Evolutionary conservation across 2,329 filamentous ascomycete genomes (phyloP).

Genomic region (Alternaria sp.): DNA sequence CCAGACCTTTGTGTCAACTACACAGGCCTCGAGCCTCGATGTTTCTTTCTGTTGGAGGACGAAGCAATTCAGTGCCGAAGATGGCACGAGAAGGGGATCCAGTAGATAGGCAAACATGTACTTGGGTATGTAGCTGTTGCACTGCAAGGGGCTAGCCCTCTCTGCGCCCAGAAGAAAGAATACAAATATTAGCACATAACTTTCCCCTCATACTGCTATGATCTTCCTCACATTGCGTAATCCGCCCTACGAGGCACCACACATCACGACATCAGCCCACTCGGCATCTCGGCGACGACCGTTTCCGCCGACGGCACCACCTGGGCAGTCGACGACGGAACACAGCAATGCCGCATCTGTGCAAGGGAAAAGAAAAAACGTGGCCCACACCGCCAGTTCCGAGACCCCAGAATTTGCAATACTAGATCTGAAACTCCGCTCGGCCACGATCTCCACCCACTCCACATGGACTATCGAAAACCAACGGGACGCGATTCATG

Average conservation of each 20-base stretch:
- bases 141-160: slow-evolving; percentile 18
- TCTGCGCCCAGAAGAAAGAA: slow-evolving; percentile 19
- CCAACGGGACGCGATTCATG: slow-evolving; percentile 13
- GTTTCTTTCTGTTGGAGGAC: slow-evolving; percentile 21
- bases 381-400: slow-evolving; percentile 20
- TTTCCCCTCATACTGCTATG: neutral
- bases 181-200: slow-evolving; percentile 9
- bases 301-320: slow-evolving; percentile 1
- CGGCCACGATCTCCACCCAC: slow-evolving; percentile 11
- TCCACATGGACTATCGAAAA: slow-evolving; percentile 17
- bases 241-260: neutral
- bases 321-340: neutral
- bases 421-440: slow-evolving; percentile 12
- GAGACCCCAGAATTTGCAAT: slow-evolving; percentile 11
- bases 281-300: slow-evolving; percentile 4
- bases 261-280: neutral
- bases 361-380: neutral
- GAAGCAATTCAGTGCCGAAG: slow-evolving; percentile 7
- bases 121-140: slow-evolving; percentile 7
- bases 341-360: neutral
- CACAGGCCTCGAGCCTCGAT: slow-evolving; percentile 39
- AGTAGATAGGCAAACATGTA: slow-evolving; percentile 19
- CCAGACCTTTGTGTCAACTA: slow-evolving; percentile 51
- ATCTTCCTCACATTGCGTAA: slow-evolving; percentile 14
- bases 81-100: slow-evolving; percentile 4